Percentiles rank a stretch among this genome's conserved stretches.
phyloP scores from a whole-genome alignment of 805 yeast genomes.

The Spathaspora gorwiae region DNA sequence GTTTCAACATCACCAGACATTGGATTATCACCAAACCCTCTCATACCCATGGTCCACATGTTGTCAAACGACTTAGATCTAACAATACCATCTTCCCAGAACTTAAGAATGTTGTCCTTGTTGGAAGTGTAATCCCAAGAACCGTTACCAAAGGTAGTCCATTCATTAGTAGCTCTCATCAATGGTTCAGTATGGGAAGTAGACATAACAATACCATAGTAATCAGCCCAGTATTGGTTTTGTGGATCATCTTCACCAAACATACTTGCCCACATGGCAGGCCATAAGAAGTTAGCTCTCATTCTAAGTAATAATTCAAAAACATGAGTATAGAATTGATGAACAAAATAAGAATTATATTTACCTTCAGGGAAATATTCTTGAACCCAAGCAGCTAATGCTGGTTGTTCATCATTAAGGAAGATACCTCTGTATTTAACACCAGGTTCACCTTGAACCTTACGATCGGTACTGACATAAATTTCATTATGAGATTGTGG shows the following conservation, averaged over 20 bases:
- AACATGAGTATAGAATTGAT: conserved; percentile 11
- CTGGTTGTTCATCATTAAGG: conserved; percentile 15
- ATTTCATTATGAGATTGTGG: conserved; percentile 7
- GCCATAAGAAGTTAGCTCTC: conserved; percentile 15
- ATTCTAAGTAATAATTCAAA: conserved; percentile 12
- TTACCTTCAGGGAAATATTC: conserved; percentile 9
- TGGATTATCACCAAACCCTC: conserved; percentile 15
- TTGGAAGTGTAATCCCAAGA: conserved; percentile 14
- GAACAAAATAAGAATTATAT: conserved; percentile 10
- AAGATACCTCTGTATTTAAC: conserved; percentile 14
- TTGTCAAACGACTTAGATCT: conserved; percentile 13
- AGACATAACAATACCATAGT: conserved; percentile 15
- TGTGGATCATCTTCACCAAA: conserved; percentile 13
- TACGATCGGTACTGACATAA: conserved; percentile 5
- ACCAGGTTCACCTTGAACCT: conserved; percentile 13
- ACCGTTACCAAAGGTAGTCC: conserved; percentile 12
- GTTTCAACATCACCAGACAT: conserved; percentile 14
- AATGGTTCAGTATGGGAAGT: conserved; percentile 17
- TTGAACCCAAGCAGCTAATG: conserved; percentile 13
- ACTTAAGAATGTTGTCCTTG: conserved; percentile 12
- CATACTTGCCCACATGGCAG: conserved; percentile 16
- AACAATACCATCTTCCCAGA: conserved; percentile 13
- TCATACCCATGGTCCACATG: conserved; percentile 15
- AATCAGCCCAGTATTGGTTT: conserved; percentile 15
- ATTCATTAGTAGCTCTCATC: conserved; percentile 14